Conservation (phyloP, 1,284 basidiomycete genomes). For the Papiliotrema terrestris region DNA sequence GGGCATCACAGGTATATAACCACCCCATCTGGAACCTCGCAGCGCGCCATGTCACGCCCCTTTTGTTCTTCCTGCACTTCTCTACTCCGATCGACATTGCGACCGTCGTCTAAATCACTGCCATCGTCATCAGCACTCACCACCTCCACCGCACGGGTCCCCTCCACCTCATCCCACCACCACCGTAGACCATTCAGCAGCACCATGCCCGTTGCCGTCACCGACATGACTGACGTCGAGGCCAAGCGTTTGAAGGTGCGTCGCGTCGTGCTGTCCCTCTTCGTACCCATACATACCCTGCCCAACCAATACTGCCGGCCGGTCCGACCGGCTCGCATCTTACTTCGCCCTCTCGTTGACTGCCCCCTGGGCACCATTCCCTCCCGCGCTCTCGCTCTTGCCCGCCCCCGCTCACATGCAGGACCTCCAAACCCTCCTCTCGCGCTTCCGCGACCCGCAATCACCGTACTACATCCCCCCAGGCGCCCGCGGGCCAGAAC, state of each 20-base stretch:
- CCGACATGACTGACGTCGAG: not conserved
- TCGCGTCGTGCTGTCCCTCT: not conserved
- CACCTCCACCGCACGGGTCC: not conserved
- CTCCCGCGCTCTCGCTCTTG: not conserved
- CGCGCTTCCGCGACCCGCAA: constrained; percentile 38
- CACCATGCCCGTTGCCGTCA: not conserved
- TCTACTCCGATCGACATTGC: no score
- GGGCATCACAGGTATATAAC: no score
- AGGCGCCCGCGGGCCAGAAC: constrained; percentile 35
- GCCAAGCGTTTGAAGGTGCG: not conserved
- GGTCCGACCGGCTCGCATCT: no score
- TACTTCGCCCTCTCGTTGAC: no score
- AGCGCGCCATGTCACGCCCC: no score
- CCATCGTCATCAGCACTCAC: not conserved
- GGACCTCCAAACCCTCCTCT: constrained; percentile 28
- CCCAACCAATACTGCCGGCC: no score
- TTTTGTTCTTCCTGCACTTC: no score
- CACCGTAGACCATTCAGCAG: not conserved
- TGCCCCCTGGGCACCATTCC: no score
- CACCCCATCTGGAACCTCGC: no score
- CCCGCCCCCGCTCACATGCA: not conserved
- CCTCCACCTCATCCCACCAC: not conserved
- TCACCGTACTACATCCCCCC: constrained; percentile 40
- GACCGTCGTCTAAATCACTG: no score
- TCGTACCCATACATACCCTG: no score